phyloP scores from a whole-genome alignment of 78 protist species.

The Dictyostelium capitatum region DNA sequence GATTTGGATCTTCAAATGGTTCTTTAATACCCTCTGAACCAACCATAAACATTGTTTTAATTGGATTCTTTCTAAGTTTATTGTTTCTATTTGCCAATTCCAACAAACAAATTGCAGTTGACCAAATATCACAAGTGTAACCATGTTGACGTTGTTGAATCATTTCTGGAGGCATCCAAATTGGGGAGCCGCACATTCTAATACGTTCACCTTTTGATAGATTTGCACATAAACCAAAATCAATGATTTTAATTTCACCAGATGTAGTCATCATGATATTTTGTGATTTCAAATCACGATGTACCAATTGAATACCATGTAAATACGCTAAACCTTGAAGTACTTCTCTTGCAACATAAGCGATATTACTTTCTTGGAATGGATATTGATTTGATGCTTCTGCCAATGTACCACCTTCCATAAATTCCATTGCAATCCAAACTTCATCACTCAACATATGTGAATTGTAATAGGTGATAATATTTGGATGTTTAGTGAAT shows the following conservation, averaged over 20 bases:
- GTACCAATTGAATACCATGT: conserved; percentile 47
- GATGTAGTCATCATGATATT: conserved; percentile 82
- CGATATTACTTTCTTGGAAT: conserved; percentile 80
- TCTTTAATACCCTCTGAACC: conserved; percentile 83
- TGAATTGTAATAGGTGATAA: conserved; percentile 51
- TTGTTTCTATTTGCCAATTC: conserved; percentile 75
- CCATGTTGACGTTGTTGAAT: conserved; percentile 61
- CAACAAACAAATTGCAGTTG: conserved; percentile 56
- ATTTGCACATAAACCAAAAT: conserved; percentile 75
- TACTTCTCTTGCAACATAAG: conserved; percentile 60
- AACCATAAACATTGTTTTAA: conserved; percentile 80
- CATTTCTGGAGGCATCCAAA: conserved; percentile 87
- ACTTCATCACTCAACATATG: conserved; percentile 40
- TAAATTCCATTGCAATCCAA: conserved; percentile 79
- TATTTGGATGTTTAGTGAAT: conserved; percentile 54
- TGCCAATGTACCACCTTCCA: conserved; percentile 86
- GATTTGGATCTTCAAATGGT: conserved; percentile 73
- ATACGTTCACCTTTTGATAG: conserved; percentile 5
- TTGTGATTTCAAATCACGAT: conserved; percentile 83
- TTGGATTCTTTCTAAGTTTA: conserved; percentile 37
- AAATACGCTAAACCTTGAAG: conserved; percentile 57
- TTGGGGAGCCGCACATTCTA: conserved; percentile 78
- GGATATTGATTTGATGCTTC: conserved; percentile 76
- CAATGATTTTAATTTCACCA: conserved; percentile 82
- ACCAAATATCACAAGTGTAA: conserved; percentile 77